Evolutionary conservation across 305 asterid species (phyloP).

Genomic region (Fraxinus velutina): DNA sequence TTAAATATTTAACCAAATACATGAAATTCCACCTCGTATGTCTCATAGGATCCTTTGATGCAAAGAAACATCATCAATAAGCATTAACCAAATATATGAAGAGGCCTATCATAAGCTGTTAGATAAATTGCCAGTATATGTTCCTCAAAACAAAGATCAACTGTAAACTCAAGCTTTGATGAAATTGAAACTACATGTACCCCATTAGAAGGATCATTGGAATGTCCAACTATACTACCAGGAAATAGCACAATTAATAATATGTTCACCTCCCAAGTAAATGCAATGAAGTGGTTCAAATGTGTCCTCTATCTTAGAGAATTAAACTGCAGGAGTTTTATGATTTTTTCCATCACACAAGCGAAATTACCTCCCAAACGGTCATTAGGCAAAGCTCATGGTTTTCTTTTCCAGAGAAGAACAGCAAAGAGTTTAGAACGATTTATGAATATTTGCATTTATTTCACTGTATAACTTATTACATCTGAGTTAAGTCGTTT

Average conservation of each 20-base stretch:
- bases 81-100: background rate
- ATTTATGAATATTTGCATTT: background rate
- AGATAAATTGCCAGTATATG: background rate
- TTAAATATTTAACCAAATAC: background rate
- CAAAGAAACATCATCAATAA: background rate
- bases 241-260: background rate
- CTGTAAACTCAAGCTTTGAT: background rate
- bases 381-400: background rate
- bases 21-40: background rate
- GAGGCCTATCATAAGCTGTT: background rate
- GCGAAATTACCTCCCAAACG: background rate
- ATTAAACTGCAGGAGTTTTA: background rate
- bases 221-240: background rate
- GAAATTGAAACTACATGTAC: background rate
- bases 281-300: background rate
- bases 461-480: background rate
- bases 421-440: background rate
- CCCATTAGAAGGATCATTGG: background rate
- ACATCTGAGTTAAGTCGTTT: background rate
- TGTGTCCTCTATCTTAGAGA: background rate
- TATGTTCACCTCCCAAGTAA: background rate
- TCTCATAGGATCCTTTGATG: background rate
- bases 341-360: background rate
- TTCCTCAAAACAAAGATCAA: background rate
- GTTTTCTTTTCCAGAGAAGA: background rate